Evolutionary conservation across 2,329 filamentous ascomycete species (phyloP).

Genomic region (Nannizzia gypsea): DNA sequence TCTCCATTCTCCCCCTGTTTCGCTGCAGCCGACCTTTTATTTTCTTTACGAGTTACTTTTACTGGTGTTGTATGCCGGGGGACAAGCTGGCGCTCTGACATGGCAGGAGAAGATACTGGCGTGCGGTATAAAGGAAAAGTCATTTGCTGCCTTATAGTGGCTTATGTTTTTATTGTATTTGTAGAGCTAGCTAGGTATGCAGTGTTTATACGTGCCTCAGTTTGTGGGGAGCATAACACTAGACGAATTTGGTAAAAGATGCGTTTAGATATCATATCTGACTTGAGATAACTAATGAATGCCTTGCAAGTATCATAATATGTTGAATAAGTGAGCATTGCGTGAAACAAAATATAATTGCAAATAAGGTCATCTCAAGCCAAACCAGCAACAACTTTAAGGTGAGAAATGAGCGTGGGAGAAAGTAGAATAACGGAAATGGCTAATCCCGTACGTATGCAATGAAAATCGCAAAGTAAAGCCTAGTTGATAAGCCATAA

Average conservation of each 20-base stretch:
- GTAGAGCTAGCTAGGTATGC: no score
- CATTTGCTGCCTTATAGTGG: no score
- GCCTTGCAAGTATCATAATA: neutral
- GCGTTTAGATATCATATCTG: neutral
- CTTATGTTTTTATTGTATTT: no score
- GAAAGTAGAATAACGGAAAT: no score
- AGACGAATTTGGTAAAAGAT: neutral
- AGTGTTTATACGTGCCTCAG: no score
- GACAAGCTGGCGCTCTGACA: no score
- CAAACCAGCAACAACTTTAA: neutral
- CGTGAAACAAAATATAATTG: neutral
- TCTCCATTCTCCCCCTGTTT: neutral
- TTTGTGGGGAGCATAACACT: no score
- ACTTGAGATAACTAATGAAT: neutral
- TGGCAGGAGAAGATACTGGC: no score
- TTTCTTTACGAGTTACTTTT: neutral
- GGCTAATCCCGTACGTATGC: no score
- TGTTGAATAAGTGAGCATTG: neutral
- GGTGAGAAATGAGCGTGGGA: neutral
- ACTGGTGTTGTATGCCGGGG: neutral
- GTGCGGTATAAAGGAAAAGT: no score
- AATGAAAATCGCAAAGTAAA: neutral
- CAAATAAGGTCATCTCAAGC: neutral
- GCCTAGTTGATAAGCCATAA: slow-evolving; percentile 5
- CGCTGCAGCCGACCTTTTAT: neutral